These are phyloP conservation scores for Rhizoclosmatium globosum DNA, from an alignment of 192 early-diverging fungal species.

Conservation along the genomic window DNA sequence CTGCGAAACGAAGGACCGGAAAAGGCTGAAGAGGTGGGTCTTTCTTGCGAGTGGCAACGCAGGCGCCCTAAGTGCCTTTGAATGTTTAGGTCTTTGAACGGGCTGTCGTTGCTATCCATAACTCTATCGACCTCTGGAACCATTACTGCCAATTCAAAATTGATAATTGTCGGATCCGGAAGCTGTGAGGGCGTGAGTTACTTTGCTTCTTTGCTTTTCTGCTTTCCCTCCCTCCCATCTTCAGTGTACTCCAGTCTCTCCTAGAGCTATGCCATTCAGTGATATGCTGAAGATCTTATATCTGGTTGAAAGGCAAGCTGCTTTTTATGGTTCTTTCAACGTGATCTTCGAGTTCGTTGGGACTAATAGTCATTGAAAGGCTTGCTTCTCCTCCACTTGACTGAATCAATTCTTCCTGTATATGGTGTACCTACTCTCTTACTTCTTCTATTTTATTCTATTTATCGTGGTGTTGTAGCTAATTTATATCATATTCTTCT, in stretches of 20 bases:
- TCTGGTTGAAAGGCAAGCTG: no score
- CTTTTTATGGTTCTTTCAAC: no score
- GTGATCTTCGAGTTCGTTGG: no score
- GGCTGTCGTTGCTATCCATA: constrained; percentile 71
- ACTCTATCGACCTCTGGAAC: constrained; percentile 77
- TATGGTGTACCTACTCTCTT: no score
- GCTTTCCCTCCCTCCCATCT: constrained; percentile 32
- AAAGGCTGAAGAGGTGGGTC: constrained; percentile 66
- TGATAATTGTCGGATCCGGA: constrained; percentile 62
- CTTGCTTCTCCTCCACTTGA: no score
- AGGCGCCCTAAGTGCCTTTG: neutral
- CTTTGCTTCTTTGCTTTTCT: constrained; percentile 33
- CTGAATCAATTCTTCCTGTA: no score
- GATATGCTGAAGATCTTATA: no score
- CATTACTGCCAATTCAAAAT: constrained; percentile 75
- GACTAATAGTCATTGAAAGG: no score
- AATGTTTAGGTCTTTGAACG: constrained; percentile 71
- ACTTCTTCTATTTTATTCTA: no score
- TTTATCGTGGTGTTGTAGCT: no score
- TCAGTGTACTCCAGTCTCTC: constrained; percentile 12
- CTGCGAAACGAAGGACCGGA: constrained; percentile 58
- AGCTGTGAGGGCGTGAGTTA: constrained; percentile 67
- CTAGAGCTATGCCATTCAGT: neutral
- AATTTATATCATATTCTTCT: neutral
- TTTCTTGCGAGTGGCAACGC: constrained; percentile 2